Conservation (phyloP, 352 stramenopile species). For the Pythium monospermum region DNA sequence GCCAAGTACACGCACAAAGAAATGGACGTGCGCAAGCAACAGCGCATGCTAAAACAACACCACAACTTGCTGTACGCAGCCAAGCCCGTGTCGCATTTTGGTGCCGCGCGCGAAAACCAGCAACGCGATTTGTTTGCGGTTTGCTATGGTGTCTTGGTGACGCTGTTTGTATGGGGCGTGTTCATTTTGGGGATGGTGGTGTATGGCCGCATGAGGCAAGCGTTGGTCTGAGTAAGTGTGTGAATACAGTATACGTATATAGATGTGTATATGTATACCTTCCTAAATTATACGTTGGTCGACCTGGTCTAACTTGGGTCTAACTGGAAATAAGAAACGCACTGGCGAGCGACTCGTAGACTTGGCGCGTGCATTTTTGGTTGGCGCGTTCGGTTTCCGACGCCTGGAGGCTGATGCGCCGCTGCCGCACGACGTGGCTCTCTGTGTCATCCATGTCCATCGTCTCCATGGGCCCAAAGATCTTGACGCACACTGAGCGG, state of each 20-base stretch:
- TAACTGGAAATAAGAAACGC: conserved; percentile 6
- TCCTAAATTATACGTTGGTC: too few species aligned
- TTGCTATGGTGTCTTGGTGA: conserved; percentile 41
- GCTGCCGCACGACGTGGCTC: conserved; percentile 24
- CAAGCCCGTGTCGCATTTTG: conserved; percentile 27
- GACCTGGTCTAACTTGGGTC: too few species aligned
- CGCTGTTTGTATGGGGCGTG: conserved; percentile 42
- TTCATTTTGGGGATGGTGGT: conserved; percentile 17
- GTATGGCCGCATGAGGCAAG: too few species aligned
- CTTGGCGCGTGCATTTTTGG: conserved; percentile 45
- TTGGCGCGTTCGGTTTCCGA: conserved; percentile 41
- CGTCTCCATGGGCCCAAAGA: conserved; percentile 34
- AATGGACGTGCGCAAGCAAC: conserved; percentile 30
- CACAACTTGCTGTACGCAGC: conserved; percentile 28
- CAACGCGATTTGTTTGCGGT: conserved; percentile 38
- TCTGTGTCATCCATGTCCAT: conserved; percentile 30
- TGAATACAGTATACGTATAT: too few species aligned
- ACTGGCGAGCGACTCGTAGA: conserved; percentile 36
- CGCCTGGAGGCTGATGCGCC: conserved; percentile 48
- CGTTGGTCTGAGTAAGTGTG: too few species aligned
- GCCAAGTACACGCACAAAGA: conserved; percentile 48
- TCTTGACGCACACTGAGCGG: conserved; percentile 54
- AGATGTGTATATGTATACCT: conserved; percentile 1
- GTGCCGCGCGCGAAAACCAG: conserved; percentile 36
- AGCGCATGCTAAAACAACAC: conserved; percentile 31